These are phyloP conservation scores for Craspedostauros australis DNA, from an alignment of 108 stramenopile genomes.

Conservation along the genomic window DNA sequence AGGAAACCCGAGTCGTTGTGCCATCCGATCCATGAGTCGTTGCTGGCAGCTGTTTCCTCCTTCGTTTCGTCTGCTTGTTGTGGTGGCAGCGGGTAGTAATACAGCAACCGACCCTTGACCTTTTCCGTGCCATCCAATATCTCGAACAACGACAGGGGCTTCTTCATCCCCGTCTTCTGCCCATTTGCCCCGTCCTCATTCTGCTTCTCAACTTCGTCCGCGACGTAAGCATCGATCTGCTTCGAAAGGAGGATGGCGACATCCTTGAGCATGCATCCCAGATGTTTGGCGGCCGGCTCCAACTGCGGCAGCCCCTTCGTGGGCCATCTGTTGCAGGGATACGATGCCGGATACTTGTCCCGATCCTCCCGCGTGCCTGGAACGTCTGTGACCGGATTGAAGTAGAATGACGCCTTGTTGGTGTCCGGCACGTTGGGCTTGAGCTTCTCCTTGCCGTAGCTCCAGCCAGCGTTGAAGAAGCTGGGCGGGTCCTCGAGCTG, in stretches of 20 bases:
- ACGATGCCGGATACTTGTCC: constrained; percentile 63
- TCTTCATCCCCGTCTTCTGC: constrained; percentile 17
- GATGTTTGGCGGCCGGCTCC: constrained; percentile 33
- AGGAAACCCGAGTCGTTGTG: constrained; percentile 91
- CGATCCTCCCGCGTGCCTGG: constrained; percentile 78
- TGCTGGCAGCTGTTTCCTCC: constrained; percentile 2
- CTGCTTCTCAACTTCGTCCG: constrained; percentile 11
- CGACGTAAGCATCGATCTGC: constrained; percentile 66
- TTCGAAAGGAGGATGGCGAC: constrained; percentile 45
- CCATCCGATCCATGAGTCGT: constrained; percentile 90
- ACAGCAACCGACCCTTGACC: constrained; percentile 85
- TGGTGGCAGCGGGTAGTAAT: constrained; percentile 82
- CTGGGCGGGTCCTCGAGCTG: constrained; percentile 57
- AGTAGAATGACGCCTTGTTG: constrained; percentile 86
- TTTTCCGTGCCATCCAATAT: constrained; percentile 75
- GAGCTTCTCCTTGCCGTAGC: constrained; percentile 87
- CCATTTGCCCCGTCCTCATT: too few relatives aligned
- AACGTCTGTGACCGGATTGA: constrained; percentile 71
- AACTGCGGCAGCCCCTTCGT: constrained; percentile 49
- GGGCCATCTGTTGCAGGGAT: constrained; percentile 89
- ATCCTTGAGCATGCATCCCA: constrained; percentile 79
- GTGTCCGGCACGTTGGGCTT: constrained; percentile 73
- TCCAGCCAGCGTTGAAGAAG: constrained; percentile 90
- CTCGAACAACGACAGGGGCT: constrained; percentile 25
- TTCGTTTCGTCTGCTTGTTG: constrained; percentile 6